A percentile compares a stretch with the other conserved stretches of the same genome.
phyloP scores from a whole-genome alignment of 257 asterid genomes.

The Solanum corneliomulleri region DNA sequence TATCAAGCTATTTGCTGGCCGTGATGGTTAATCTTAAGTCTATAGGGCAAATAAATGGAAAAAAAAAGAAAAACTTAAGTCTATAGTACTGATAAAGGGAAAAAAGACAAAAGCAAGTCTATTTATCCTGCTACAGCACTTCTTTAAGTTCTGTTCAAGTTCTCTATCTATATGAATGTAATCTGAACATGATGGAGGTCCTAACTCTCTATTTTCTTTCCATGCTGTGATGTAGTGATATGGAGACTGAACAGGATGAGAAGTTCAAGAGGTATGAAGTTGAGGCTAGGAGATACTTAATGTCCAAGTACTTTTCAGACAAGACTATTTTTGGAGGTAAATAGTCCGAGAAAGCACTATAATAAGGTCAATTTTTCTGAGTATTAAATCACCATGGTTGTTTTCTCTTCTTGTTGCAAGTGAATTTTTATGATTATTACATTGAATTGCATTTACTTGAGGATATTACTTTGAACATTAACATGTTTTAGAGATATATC shows the following conservation, averaged over 20 bases:
- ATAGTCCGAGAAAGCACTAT: not conserved
- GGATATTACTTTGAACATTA: not conserved
- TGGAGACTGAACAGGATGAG: constrained; percentile 20
- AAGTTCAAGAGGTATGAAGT: constrained; percentile 54
- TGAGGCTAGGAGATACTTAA: constrained; percentile 43
- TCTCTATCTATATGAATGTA: not conserved
- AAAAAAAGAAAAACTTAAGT: not conserved
- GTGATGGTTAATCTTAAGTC: not conserved
- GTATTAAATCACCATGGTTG: not conserved
- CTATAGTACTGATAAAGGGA: not conserved
- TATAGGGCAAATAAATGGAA: not conserved
- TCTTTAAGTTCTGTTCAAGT: not conserved
- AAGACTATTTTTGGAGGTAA: constrained; percentile 82
- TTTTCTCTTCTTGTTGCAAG: not conserved
- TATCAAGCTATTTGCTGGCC: not conserved
- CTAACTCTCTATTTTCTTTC: not conserved
- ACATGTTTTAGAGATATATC: not conserved
- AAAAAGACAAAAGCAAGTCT: not conserved
- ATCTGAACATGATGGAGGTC: not conserved
- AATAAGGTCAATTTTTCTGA: not conserved
- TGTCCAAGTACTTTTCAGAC: constrained; percentile 79
- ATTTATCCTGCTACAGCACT: not conserved
- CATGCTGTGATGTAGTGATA: constrained; percentile 5
- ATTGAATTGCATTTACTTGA: not conserved
- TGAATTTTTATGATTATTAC: not conserved